Conservation (phyloP, 495 filamentous ascomycete species). For the Cercophora samala region DNA sequence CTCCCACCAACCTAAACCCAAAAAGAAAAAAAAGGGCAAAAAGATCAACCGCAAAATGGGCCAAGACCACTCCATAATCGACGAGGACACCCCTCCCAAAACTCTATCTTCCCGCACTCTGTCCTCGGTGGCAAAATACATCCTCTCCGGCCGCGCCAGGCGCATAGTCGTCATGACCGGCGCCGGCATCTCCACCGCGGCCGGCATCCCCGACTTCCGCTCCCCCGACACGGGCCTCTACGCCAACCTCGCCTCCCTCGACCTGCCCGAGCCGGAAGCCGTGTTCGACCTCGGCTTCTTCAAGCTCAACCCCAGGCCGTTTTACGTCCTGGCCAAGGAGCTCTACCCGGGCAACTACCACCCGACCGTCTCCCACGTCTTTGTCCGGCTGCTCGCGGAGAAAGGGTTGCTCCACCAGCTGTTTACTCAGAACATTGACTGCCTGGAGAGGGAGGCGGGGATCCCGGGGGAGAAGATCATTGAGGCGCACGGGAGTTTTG, state of each 20-base stretch:
- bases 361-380: constrained; percentile 84
- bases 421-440: constrained; percentile 98
- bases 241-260: constrained; percentile 77
- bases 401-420: constrained; percentile 77
- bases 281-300: constrained; percentile 90
- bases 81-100: constrained; percentile 59
- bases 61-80: constrained; percentile 51
- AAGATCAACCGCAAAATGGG: constrained; percentile 36
- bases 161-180: constrained; percentile 78
- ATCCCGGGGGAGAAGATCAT: constrained; percentile 77
- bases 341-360: constrained; percentile 88
- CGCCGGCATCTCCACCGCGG: constrained; percentile 59
- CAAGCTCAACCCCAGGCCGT: constrained; percentile 75
- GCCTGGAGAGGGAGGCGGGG: constrained; percentile 83
- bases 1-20: constrained; percentile 16
- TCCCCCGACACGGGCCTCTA: constrained; percentile 74
- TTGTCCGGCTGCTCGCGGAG: constrained; percentile 67
- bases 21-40: constrained; percentile 19
- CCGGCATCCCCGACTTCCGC: constrained; percentile 71
- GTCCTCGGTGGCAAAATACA: constrained; percentile 68
- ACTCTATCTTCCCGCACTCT: constrained; percentile 66
- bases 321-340: constrained; percentile 87
- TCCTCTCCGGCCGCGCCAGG: constrained; percentile 62
- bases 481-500: constrained; percentile 95
- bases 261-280: constrained; percentile 74